Base-by-base conservation (phyloP, 1,284 basidiomycete genomes). In the Pascua guehoae region DNA sequence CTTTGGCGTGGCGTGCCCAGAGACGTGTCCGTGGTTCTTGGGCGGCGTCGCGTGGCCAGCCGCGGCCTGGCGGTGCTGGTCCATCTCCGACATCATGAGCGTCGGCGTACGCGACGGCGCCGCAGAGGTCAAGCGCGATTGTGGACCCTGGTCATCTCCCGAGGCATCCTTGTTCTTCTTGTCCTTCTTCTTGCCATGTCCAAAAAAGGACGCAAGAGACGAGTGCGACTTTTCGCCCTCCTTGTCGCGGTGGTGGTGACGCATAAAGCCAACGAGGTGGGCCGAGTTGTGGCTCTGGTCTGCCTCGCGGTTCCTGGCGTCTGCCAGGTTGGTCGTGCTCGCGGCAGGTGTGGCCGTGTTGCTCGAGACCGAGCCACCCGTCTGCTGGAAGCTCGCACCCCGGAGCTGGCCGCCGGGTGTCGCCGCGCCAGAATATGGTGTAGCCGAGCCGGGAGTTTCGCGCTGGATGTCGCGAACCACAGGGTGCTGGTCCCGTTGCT, bases 181-280 rank as follows among this genome's bases (percentile, higher is more conserved):
- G 55, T 73, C 66, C 60, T 74, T 72, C 32, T 75, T 68, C 46
- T 69, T 66, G 57, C 71, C 66, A 53, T 74, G 72, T 44, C 75
- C 74, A 45, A 79, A 77, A 58, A 77, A 77, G 52, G 71, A 70
- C 5, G 76, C 74, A 18, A 79, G 63, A 11, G 70, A 69, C 1
- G 73, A 72, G 57, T 76, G 70, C 15, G 72, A 74, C 58, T 77
- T 76, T 52, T 78, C 75, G n/a, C 74, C 73, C 16, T 77, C 76
- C 58, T 69, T 71, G 57, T 75, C 73, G 42, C 67, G 62, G 62
- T 76, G 74, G 58, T 78, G 76, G 54, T 78, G 76, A 40, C 71
- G 66, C 70, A 78, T 72, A 59, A 78, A 78, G 9, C 76, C 76
- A 38, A 78, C 75, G 12, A 78, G 66, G 55, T 78, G 74, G 12